Percentiles rank a stretch among this genome's conserved stretches.
Evolutionary conservation across 23 red algal species (phyloP).

Genomic region (Gracilariopsis chorda): DNA sequence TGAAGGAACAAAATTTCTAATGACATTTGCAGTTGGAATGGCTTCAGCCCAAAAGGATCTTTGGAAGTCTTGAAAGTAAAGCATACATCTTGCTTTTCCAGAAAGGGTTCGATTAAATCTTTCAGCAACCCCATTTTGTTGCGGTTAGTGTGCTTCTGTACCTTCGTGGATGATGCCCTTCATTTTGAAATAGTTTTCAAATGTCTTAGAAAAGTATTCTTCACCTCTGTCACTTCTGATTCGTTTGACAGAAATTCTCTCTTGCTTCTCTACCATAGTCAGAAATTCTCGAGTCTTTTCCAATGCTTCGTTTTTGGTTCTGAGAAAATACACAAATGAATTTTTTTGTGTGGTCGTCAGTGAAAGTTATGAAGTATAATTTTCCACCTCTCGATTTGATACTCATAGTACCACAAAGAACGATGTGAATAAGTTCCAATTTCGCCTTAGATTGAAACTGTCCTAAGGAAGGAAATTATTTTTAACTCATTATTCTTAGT

Average conservation of each 20-base stretch:
- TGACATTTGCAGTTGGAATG: background rate
- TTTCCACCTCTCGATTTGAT: constrained; percentile 1
- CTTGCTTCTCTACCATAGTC: background rate
- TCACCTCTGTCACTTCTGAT: constrained; percentile 1
- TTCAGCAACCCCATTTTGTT: constrained; percentile 33
- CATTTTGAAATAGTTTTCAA: background rate
- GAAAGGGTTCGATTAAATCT: constrained; percentile 8
- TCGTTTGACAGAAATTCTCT: background rate
- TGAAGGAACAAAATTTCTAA: background rate
- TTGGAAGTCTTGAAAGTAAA: background rate
- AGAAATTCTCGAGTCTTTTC: background rate
- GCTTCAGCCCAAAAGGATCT: background rate
- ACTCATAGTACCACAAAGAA: constrained; percentile 14
- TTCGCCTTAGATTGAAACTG: background rate
- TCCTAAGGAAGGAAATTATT: background rate
- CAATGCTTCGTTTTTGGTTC: background rate
- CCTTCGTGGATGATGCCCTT: background rate
- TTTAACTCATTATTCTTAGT: background rate
- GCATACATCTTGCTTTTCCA: constrained; percentile 39
- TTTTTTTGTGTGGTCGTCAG: background rate
- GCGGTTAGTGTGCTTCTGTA: constrained; percentile 20
- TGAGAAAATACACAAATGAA: constrained; percentile 3
- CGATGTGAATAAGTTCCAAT: constrained; percentile 23
- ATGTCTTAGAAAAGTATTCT: background rate
- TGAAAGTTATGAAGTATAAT: constrained; percentile 32